Evolutionary conservation across 2,329 filamentous ascomycete genomes (phyloP), one percentile per base, ranked within the genome.

Genomic region (Hypoxylon sp.): DNA sequence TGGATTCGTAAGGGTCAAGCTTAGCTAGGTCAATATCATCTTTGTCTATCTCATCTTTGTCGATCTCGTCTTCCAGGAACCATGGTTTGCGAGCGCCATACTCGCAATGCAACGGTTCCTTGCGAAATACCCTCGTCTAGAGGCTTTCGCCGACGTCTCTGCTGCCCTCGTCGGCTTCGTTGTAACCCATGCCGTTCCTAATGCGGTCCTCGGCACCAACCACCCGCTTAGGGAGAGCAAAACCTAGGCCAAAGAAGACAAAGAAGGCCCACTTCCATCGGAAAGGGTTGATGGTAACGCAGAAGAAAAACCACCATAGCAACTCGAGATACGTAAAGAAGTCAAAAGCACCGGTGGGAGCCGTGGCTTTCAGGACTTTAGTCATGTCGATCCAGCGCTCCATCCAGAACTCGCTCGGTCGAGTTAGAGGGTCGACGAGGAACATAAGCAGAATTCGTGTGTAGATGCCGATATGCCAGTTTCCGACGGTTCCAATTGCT

Each of bases 381-480:
- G 90, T 95, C 79, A 93, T 89, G 66, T 91, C 88, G 63, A 96
- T 91, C 90, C 91, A 95, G 16, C 84, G 78, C 71, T 88, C 80
- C 89, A 94, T 95, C 83, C 88, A 87, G 58, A 80, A 83, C 4
- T 85, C 77, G 2, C 79, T 81, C 0, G 91, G 90, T 0, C 88
- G 80, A 0, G 89, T 86, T 15, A 93, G 73, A 0, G 90, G 90
- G 63, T 95, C 90, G 9, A 87, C 78, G 45, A 95, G 78, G 67
- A 94, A 94, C 89, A 94, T 93, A 61, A 95, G 81, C 5, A 95
- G 75, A 57, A 95, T 88, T 4, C 91, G 80, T 0, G 90, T 95
- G 73, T 94, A 95, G 63, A 95, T 93, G 3, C 90, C 91, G 34
- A 95, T 93, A 64, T 95, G 90, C 80, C 89, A 93, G 69, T 94